Base-by-base conservation (phyloP, 2,329 filamentous ascomycete genomes). In the Diaporthe vaccinii region DNA sequence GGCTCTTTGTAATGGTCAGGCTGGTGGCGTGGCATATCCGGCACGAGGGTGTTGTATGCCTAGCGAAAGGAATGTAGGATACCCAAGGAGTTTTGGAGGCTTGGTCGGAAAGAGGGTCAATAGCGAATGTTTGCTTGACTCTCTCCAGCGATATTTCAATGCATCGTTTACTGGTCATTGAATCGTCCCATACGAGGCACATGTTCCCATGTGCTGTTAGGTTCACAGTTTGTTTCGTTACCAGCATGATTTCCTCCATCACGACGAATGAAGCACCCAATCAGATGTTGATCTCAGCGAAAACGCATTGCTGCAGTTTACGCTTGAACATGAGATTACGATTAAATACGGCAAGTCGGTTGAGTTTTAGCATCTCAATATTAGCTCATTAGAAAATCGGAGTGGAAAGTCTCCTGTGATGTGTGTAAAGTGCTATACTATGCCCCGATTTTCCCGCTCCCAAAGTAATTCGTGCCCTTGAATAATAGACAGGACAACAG, bases 301-400 rank as follows among this genome's bases (percentile, higher is more conserved):
- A 20, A 25, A 3, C 10, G 41, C 17, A 14, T 10, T 14, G 20
- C 20, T 36, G 22, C 9, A 25, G 31, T n/a, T 28, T 20, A 53
- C 44, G 36, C 31, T 17, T 20, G 22, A 17, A n/a, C 36, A 39
- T 12, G 10, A 39, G 36, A 39, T 0, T 39, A 0, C 36, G 36
- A 39, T 39, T 39, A 1, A 12, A 12, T 39, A 14, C 10, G 20
- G 10, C 10, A n/a, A 28, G 14, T 17, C 28, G 31, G 17, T 22
- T 51, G 62, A 68, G 4, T 17, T 17, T 31, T 31, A 51, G 1
- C 62, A 31, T 41, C 31, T 28, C 65, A 53, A n/a, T 22, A 68
- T 68, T 68, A 68, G 53, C 46, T 10, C 39, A 68, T 68, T 68
- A 68, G 34, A 53, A 49, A 53, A 68, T 53, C 65, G 34, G 65